phyloP scores from a whole-genome alignment of 768 basidiomycete species.

The Russula olivacea region DNA sequence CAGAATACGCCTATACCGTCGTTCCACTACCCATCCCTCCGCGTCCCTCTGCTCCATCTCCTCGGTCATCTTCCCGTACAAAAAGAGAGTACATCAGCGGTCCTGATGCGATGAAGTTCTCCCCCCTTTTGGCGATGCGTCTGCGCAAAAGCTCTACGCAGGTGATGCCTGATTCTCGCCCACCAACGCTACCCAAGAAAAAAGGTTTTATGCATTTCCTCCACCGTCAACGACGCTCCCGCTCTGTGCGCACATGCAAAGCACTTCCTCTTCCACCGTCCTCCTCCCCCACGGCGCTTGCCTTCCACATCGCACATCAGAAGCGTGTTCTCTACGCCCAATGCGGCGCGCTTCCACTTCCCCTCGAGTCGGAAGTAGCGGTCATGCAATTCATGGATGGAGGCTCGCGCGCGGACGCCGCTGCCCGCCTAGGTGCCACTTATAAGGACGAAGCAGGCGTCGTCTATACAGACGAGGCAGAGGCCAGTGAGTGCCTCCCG shows the following conservation, averaged over 20 bases:
- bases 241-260: slow-evolving; percentile 24
- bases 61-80: background rate
- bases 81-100: background rate
- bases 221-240: slow-evolving; percentile 36
- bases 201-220: slow-evolving; percentile 42
- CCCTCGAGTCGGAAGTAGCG: slow-evolving; percentile 60
- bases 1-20: slow-evolving; percentile 65
- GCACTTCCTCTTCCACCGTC: background rate
- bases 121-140: slow-evolving; percentile 39
- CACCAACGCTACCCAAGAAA: slow-evolving; percentile 19
- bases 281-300: slow-evolving; percentile 5
- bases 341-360: slow-evolving; percentile 36
- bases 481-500: slow-evolving; percentile 62
- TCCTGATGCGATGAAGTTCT: slow-evolving; percentile 33
- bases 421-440: slow-evolving; percentile 37
- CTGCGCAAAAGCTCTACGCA: background rate
- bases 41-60: background rate
- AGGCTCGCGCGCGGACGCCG: slow-evolving; percentile 50
- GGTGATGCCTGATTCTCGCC: slow-evolving; percentile 21
- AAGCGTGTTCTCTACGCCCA: slow-evolving; percentile 42
- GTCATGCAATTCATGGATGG: slow-evolving; percentile 67
- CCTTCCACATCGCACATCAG: slow-evolving; percentile 19
- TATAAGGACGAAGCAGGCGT: slow-evolving; percentile 54
- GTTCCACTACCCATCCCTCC: slow-evolving; percentile 32
- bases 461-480: slow-evolving; percentile 67